Base-by-base conservation (phyloP, 345 rosid genomes). In the Brassica carinata region DNA sequence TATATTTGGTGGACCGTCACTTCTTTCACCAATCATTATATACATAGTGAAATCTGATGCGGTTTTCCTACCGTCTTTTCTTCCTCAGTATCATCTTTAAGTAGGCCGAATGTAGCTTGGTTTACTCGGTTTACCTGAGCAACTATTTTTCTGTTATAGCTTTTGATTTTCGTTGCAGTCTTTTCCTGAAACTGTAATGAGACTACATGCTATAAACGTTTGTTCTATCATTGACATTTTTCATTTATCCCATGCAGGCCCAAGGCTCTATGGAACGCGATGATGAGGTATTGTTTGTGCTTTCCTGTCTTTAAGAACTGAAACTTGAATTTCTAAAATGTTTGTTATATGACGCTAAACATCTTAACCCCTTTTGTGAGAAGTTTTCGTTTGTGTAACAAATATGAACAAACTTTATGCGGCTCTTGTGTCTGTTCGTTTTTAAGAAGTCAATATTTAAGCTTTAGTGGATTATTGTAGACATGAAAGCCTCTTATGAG, bases 201-300 rank as follows among this genome's bases (percentile, higher is more conserved):
- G 43, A 29, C 51, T 40, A 17, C 62, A 6, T 64, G 43, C 11
- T 63, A 26, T 31, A 11, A 62, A 70, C 45, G 69, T 11, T 23
- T 68, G 29, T 64, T 58, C 27, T 68, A 48, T 29, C 58, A 2
- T 43, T 77, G 2, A 19, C 31, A 65, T 30, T 58, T 63, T 38
- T 51, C 57, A 51, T 51, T 82, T 55, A 67, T 80, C n/a, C 71
- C 34, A 76, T 89, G 86, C 92, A 94, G 98, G 83, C 83, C 30
- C 94, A 86, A 68, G 93, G 89, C 76, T 83, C 97, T 45, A 83
- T 89, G 84, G 96, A 92, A 85, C 88, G 94, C 15, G 98, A 92
- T 86, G 98, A 94, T 69, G 98, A 94, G 98, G 98, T 94, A 89
- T 36, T 63, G 23, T 61, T 73, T 67, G 31, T 57, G 29, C 38